Base-by-base conservation (phyloP, 495 filamentous ascomycete genomes). In the Chaetomidium leptoderma region DNA sequence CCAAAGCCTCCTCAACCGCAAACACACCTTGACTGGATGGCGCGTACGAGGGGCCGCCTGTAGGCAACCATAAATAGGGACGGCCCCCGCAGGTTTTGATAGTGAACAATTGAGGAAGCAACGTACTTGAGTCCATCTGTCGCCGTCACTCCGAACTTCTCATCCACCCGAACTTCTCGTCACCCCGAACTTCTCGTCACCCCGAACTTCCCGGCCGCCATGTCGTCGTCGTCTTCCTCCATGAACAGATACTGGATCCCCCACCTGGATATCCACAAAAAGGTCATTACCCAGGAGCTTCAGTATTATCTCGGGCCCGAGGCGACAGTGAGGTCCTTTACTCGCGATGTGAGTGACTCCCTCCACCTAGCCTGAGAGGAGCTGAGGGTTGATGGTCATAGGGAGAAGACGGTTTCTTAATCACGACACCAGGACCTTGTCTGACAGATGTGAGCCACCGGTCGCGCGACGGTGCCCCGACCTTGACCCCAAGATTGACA, bases 221-320 rank as follows among this genome's bases (percentile, higher is more conserved):
- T 76, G 71, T 70, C 73, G 17, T 73, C 73, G 43, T 64, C 64
- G 17, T 71, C 72, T 13, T 53, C 63, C 46, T 57, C 70, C 46
- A 76, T 79, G 73, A 81, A 80, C 66, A 72, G 66, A 63, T 82
- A 80, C 68, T 82, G 78, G 78, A 81, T 82, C 44, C 79, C 79
- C 29, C 76, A 79, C 57, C 63, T 75, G 51, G 78, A 81, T 40
- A 82, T 82, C 72, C 76, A 79, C 63, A 81, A 80, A 52, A 81
- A 77, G 55, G 76, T 82, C 55, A 81, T 82, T 60, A 79, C 76
- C 19, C 73, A 78, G 56, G 77, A 82, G 63, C 74, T 82, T 48
- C 78, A 81, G 58, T 81, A 76, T 57, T 79, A 80, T 63, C 72
- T 82, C 40, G 79, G 79, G 9, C 79, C 78, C 0, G 74, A 79